These are phyloP conservation scores for Neurospora sp. DNA, from an alignment of 495 filamentous ascomycete genomes.

Conservation along the genomic window DNA sequence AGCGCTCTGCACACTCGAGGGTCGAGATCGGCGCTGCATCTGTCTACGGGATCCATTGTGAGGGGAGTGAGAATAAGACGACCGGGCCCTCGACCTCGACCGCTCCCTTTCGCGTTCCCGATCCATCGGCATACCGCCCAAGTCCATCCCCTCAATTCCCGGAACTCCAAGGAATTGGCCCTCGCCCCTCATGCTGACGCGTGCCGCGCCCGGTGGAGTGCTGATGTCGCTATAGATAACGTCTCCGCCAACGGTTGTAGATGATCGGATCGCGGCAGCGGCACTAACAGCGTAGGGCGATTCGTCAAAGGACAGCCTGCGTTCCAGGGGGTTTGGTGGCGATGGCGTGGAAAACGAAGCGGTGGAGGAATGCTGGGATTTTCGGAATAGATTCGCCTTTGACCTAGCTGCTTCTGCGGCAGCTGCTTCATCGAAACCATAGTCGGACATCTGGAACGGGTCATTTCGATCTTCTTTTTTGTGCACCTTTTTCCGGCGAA, in stretches of 20 bases:
- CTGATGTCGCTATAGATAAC: neutral
- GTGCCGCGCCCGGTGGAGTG: neutral
- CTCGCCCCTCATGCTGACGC: neutral
- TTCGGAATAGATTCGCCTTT: neutral
- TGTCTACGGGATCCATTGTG: neutral
- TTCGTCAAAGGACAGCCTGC: neutral
- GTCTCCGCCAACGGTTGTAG: neutral
- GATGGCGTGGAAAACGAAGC: neutral
- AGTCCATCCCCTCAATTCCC: neutral
- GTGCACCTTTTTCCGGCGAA: conserved; percentile 15
- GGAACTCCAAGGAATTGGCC: neutral
- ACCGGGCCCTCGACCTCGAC: neutral
- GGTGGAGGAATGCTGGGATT: neutral
- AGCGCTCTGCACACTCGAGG: neutral
- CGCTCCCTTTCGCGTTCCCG: neutral
- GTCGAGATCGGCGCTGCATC: neutral
- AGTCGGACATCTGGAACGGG: conserved; percentile 17
- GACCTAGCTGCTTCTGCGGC: neutral
- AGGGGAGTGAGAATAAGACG: neutral
- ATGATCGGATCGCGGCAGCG: neutral
- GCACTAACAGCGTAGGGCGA: neutral
- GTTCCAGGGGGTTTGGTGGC: neutral
- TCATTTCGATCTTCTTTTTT: conserved; percentile 16
- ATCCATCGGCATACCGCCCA: neutral
- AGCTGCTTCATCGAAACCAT: conserved; percentile 16